Base-by-base conservation (phyloP, 495 filamentous ascomycete species). In the Podospora appendiculata region DNA sequence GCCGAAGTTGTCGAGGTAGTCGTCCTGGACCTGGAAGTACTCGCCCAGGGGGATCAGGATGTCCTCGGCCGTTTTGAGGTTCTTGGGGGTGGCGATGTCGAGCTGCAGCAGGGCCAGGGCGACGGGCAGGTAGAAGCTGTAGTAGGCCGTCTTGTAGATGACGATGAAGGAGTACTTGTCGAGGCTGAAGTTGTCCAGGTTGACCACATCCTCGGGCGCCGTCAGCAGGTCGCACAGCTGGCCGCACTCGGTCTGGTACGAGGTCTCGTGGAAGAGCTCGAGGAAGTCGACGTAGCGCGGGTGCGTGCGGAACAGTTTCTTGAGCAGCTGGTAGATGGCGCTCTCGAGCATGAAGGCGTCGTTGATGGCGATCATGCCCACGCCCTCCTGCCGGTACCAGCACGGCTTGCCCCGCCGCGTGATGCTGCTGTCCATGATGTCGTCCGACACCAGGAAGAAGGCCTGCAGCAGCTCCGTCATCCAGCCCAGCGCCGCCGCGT, bases 1-100 rank as follows among this genome's bases (percentile, higher is more conserved):
- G 55, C 93, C 94, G 58, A 90, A 98, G 70, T 89, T 91, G 76
- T 98, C 94, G 41, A 98, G 87, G 76, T 91, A 98, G 78, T 98
- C 94, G 64, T 98, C 93, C 71, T 97, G 93, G 58, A 95, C 80
- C 70, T 98, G 93, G 81, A 98, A 98, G 77, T 97, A 98, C 72
- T 96, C 90, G 58, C 93, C 93, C 64, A 97, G 84, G n/a, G 93
- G 91, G 63, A 98, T 96, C 48, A 98, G 80, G 64, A 98, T 96
- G 56, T 90, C 86, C 58, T 90, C 81, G 40, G 88, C 84, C 64
- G 87, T 83, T 69, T 88, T 81, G 50, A 97, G 82, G 75, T 95
- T 96, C 66, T 84, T 78, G 7, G 81, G 79, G 10, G 88, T 90
- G 9, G 92, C 94, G 38, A 88, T 72, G 53, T 88, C 82, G 58